phyloP scores from a whole-genome alignment of 495 filamentous ascomycete species.

The Annulohypoxylon nitens region DNA sequence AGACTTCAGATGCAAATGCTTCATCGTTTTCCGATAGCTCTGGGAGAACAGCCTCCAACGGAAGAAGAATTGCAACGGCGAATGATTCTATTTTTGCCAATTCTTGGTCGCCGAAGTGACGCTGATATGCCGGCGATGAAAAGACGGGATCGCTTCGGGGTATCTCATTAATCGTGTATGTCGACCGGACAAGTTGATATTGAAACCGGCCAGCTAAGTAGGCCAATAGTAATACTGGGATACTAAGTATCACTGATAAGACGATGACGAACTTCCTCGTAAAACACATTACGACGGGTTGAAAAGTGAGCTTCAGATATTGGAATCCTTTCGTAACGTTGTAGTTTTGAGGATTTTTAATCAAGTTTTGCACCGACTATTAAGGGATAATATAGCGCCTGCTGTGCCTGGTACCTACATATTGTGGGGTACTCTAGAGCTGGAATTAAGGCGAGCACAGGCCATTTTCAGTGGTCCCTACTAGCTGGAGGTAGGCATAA shows the following conservation, averaged over 20 bases:
- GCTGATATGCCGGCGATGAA: constrained; percentile 5
- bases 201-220: background rate
- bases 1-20: constrained; percentile 1
- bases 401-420: too few relatives aligned
- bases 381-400: too few relatives aligned
- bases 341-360: too few relatives aligned
- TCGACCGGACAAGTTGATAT: constrained; percentile 5
- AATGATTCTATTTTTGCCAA: constrained; percentile 10
- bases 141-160: constrained; percentile 5
- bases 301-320: too few relatives aligned
- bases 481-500: too few relatives aligned
- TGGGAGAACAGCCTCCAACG: background rate
- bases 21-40: background rate
- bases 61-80: background rate
- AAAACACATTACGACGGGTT: too few relatives aligned
- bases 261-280: background rate
- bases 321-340: too few relatives aligned
- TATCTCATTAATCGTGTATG: constrained; percentile 2
- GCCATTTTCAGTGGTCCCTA: too few relatives aligned
- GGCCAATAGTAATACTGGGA: background rate
- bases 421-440: too few relatives aligned
- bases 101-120: background rate
- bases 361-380: too few relatives aligned
- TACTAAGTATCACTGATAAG: background rate
- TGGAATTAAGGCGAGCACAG: too few relatives aligned